Base-by-base conservation (phyloP, 2,329 filamentous ascomycete species). In the Xylaria polymorpha region DNA sequence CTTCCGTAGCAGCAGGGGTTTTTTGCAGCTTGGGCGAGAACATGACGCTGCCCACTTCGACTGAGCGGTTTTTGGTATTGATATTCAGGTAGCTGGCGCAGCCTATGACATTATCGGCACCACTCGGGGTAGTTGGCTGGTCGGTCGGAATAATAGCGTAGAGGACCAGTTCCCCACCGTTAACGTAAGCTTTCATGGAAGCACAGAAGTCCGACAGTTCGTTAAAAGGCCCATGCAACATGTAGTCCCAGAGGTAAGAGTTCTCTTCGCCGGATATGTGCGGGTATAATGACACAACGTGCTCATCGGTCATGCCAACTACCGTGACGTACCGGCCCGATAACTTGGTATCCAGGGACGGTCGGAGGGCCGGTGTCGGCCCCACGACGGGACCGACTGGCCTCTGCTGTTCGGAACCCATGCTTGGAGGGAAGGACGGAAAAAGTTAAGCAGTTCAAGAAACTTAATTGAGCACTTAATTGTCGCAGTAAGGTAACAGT, bases 21-120 rank as follows among this genome's bases (percentile, higher is more conserved):
- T 85, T 83, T 74, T 88, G 85, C 18, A 91, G 75, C 1, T 73
- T 70, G 0, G 81, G 77, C 0, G 85, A 82, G 70, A 87, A 86
- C 12, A 89, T 78, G 18, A 91, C 80, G 68, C 81, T 80, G 2
- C 89, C 90, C 29, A 91, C 83, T 72, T 91, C 90, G 0, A 90
- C 78, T 25, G 81, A 80, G 1, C 84, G 81, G 64, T 90, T 81
- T 0, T 74, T 71, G 0, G 84, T 80, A 4, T 83, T 79, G 59
- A 88, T 85, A 63, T 82, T 82, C 73, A 89, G 77, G 64, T 75
- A 74, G 29, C 74, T 72, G 3, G 75, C 70, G 32, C 72, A 74
- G 32, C 77, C 77, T 32, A 77, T 66, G 46, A 74, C 58, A 3
- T 70, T 70, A 9, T 66, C 70, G 22, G 60, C 51, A 15, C 69